These are phyloP conservation scores for Brasilioporus rufonigricans DNA, from an alignment of 768 basidiomycete genomes.

Conservation along the genomic window DNA sequence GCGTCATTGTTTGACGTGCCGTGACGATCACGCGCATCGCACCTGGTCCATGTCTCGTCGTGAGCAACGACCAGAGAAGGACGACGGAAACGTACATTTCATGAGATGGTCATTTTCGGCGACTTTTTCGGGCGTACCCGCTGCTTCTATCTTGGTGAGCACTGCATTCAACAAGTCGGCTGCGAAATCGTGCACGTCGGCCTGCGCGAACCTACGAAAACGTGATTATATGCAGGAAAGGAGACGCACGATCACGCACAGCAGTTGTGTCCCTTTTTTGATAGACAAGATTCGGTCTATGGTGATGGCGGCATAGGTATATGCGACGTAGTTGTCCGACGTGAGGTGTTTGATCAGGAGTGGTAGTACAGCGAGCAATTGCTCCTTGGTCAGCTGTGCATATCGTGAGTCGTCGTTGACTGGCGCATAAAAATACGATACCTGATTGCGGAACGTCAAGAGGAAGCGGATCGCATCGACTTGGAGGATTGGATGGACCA, in stretches of 20 bases:
- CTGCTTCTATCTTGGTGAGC: slow-evolving; percentile 75
- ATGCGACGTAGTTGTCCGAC: slow-evolving; percentile 86
- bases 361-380: slow-evolving; percentile 88
- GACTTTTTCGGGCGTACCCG: slow-evolving; percentile 82
- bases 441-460: slow-evolving; percentile 95
- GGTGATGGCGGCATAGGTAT: slow-evolving; percentile 97
- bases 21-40: slow-evolving; percentile 93
- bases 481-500: slow-evolving; percentile 86
- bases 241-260: slow-evolving; percentile 49
- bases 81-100: slow-evolving; percentile 65
- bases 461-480: slow-evolving; percentile 96
- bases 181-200: slow-evolving; percentile 85
- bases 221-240: neutral
- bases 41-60: slow-evolving; percentile 59
- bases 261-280: slow-evolving; percentile 67
- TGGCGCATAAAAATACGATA: slow-evolving; percentile 21
- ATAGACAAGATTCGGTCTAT: slow-evolving; percentile 94
- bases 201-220: slow-evolving; percentile 70
- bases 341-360: slow-evolving; percentile 78
- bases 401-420: neutral
- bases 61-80: neutral
- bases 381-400: slow-evolving; percentile 82
- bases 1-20: slow-evolving; percentile 73
- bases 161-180: slow-evolving; percentile 67
- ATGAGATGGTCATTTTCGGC: slow-evolving; percentile 98